Percentiles rank a stretch among this genome's conserved stretches.
phyloP scores from a whole-genome alignment of 176 grass and related monocot genomes.

The Phragmites australis region DNA sequence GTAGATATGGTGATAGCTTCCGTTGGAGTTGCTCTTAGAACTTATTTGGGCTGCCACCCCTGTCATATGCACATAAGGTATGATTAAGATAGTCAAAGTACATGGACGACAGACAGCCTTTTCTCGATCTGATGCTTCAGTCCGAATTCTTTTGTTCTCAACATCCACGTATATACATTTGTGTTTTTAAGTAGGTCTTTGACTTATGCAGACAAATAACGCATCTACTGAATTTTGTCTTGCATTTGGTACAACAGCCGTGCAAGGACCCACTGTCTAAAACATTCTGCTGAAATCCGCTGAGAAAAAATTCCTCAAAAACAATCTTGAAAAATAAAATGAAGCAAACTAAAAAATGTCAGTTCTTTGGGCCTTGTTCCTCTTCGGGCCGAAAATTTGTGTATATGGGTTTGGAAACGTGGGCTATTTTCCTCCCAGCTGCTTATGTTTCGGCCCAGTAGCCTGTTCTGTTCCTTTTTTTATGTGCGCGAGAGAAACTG shows the following conservation, averaged over 20 bases:
- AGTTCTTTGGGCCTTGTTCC: no score
- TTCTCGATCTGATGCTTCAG: not conserved
- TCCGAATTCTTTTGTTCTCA: not conserved
- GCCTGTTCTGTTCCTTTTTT: no score
- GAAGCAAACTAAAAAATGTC: not conserved
- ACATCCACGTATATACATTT: not conserved
- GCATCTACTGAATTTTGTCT: not conserved
- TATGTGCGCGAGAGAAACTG: no score
- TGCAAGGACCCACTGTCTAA: not conserved
- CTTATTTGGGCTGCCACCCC: constrained; percentile 4
- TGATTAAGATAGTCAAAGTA: not conserved
- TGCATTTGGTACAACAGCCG: not conserved
- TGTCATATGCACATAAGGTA: not conserved
- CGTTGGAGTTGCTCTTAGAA: constrained; percentile 3
- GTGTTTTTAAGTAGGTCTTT: not conserved
- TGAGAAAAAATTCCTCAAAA: no score
- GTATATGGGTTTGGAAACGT: no score
- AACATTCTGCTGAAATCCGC: not conserved
- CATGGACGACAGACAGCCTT: not conserved
- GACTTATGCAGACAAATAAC: not conserved
- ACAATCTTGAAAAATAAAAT: no score
- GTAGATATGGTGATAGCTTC: no score
- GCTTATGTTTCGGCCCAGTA: no score
- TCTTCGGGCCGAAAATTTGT: no score
- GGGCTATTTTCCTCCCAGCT: no score